Evolutionary conservation across 2,329 filamentous ascomycete genomes (phyloP), one percentile per base, ranked within the genome.

Genomic region (Chlorencoelia australis): DNA sequence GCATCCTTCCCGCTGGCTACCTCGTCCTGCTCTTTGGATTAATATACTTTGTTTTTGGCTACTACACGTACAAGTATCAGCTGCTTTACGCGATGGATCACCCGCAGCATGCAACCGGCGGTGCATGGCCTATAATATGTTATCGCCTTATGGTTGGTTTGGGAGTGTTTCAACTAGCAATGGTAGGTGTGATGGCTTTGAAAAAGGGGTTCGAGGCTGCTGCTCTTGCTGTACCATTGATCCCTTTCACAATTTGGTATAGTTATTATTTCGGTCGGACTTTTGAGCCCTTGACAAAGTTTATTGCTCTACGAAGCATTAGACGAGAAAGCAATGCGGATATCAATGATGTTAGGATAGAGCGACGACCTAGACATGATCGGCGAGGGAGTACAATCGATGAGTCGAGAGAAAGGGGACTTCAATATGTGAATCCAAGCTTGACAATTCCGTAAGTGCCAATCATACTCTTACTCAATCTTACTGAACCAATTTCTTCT

Each of bases 41-140:
- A 32, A 65, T 85, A 9, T 98, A 93, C 59, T 94, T 93, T 51
- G 57, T 74, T 14, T 72, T 94, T 10, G 87, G 87, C 14, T 82
- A 85, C 57, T 89, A 89, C 55, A 83, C 85, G 20, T 93, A 94
- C 71, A 95, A 95, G 59, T 98, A 98, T 61, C 93, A 98, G 64
- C 68, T 98, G 4, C 69, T 98, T 4, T 98, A 98, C 59, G 87
- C 91, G 20, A 98, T 98, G 91, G 88, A 96, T 52, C 89, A 96
- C 57, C 83, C 86, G 11, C 86, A 93, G 54, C 87, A 94, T 56
- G 86, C 87, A 11, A 96, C 89, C 0, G 93, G 93, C 14, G 79
- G 82, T 43, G 87, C 88, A 4, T 98, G 91, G 91, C 81, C 83
- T 32, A 94, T 98, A 72, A 94, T 98, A 44, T 94, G 87, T 61